Conservation (phyloP, 371 early-diverging fungal species). For the Mortierella sp. region DNA sequence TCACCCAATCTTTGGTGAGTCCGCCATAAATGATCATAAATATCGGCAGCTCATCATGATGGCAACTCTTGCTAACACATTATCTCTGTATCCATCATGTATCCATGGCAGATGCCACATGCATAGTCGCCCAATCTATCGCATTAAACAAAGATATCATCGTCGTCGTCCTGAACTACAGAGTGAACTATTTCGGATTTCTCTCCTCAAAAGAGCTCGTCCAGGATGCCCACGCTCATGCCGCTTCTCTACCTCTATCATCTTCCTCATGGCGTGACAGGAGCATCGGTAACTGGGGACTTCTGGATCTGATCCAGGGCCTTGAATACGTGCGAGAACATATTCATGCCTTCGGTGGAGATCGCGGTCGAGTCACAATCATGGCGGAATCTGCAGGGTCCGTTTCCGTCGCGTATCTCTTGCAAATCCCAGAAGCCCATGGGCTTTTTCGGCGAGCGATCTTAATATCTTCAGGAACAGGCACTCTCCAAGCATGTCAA, state of each 20-base stretch:
- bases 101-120: conserved; percentile 7
- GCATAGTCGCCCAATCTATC: conserved; percentile 11
- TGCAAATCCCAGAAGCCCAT: conserved; percentile 4
- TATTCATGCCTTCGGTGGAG: conserved; percentile 61
- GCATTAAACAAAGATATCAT: conserved; percentile 20
- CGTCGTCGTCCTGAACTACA: conserved; percentile 33
- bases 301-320: conserved; percentile 57
- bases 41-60: background rate
- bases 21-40: background rate
- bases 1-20: conserved; percentile 10
- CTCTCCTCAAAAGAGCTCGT: conserved; percentile 33
- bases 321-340: conserved; percentile 60
- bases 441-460: conserved; percentile 41
- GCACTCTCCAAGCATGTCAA: too few relatives aligned
- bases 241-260: background rate
- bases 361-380: conserved; percentile 52
- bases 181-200: conserved; percentile 40
- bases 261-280: conserved; percentile 9
- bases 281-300: conserved; percentile 52
- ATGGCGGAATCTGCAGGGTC: conserved; percentile 62
- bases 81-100: background rate
- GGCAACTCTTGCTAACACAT: background rate
- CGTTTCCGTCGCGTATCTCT: conserved; percentile 21
- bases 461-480: conserved; percentile 23
- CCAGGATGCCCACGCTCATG: conserved; percentile 1